Percentiles rank a stretch among this genome's conserved stretches.
Conservation (phyloP, 371 early-diverging fungal species). For the Mucor plumbeus region DNA sequence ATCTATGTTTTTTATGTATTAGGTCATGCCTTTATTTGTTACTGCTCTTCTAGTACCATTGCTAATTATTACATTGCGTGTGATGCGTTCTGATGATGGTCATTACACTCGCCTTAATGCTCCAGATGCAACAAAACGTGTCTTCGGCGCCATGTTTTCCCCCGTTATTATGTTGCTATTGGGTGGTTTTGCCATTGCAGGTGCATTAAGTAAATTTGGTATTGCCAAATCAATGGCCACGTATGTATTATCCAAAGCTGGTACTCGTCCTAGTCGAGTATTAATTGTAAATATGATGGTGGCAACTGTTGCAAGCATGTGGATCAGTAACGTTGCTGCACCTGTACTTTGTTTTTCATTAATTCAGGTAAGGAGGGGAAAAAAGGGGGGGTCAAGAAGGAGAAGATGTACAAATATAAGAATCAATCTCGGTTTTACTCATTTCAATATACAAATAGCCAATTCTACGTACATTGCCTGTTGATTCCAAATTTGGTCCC, state of each 20-base stretch:
- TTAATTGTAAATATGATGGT: conserved; percentile 79
- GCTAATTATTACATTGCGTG: conserved; percentile 81
- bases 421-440: not conserved
- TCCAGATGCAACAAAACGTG: conserved; percentile 77
- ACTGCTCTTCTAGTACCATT: conserved; percentile 91
- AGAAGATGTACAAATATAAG: not conserved
- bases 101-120: conserved; percentile 57
- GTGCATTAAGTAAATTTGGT: conserved; percentile 68
- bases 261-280: conserved; percentile 69
- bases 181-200: conserved; percentile 94
- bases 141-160: conserved; percentile 93
- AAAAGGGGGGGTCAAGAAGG: not conserved
- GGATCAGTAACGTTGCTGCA: conserved; percentile 85
- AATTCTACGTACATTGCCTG: conserved; percentile 74
- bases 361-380: conserved; percentile 29
- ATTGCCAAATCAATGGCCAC: conserved; percentile 76
- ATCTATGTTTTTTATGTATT: not conserved
- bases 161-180: conserved; percentile 94
- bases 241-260: conserved; percentile 70
- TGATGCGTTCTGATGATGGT: conserved; percentile 72
- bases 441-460: conserved; percentile 37
- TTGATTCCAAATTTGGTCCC: conserved; percentile 63
- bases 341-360: conserved; percentile 83
- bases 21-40: conserved; percentile 94
- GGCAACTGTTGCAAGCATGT: conserved; percentile 78